Conservation (phyloP, 2,329 filamentous ascomycete species). For the Coniochaeta sp. region DNA sequence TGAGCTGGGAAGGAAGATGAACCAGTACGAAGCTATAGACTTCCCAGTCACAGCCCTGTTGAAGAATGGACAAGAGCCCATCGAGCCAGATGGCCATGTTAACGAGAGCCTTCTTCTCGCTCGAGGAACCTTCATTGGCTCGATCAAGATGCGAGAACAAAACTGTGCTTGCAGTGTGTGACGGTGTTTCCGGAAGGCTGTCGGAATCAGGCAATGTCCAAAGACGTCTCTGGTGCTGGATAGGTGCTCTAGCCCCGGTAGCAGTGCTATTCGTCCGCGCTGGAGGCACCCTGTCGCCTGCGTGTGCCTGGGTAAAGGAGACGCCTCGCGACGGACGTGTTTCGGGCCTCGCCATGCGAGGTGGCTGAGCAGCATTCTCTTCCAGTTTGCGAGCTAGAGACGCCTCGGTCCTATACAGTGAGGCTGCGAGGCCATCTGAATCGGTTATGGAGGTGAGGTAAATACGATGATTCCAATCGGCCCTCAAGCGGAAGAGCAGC, state of each 20-base stretch:
- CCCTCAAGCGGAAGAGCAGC: slow-evolving; percentile 72
- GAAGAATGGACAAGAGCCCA: slow-evolving; percentile 62
- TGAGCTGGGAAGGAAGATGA: slow-evolving; percentile 79
- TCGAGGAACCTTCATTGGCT: slow-evolving; percentile 7
- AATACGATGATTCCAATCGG: slow-evolving; percentile 72
- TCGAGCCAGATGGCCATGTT: slow-evolving; percentile 69
- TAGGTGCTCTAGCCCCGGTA: slow-evolving; percentile 28
- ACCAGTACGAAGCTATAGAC: slow-evolving; percentile 85
- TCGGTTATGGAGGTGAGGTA: slow-evolving; percentile 66
- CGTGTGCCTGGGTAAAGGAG: slow-evolving; percentile 42
- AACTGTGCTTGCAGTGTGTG: slow-evolving; percentile 40
- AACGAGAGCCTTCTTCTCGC: slow-evolving; percentile 27
- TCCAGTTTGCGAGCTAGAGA: slow-evolving; percentile 42
- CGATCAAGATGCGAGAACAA: slow-evolving; percentile 34
- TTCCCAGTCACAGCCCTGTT: slow-evolving; percentile 78
- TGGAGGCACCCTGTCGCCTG: slow-evolving; percentile 33
- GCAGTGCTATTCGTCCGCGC: slow-evolving; percentile 27
- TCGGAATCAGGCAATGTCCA: slow-evolving; percentile 53
- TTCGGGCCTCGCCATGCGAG: slow-evolving; percentile 38
- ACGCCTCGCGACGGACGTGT: slow-evolving; percentile 41
- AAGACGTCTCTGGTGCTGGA: slow-evolving; percentile 26
- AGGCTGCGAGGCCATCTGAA: slow-evolving; percentile 63
- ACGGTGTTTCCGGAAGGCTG: slow-evolving; percentile 43
- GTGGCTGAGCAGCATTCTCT: slow-evolving; percentile 41
- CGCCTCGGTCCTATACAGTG: slow-evolving; percentile 59